Evolutionary conservation across 2,329 filamentous ascomycete species (phyloP).

Genomic region (Aspergillus hortae): DNA sequence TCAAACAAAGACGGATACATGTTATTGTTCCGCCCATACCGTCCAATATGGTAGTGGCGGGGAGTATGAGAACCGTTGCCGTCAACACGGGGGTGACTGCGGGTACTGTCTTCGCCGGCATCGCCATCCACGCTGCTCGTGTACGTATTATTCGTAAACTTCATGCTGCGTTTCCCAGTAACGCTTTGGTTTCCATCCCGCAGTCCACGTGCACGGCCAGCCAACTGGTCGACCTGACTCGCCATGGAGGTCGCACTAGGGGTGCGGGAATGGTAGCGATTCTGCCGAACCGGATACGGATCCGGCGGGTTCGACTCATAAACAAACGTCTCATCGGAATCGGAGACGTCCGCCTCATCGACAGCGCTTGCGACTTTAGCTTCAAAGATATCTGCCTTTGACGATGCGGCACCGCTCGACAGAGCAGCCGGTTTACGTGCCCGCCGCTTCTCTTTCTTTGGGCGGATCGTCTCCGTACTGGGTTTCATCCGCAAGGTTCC

Average conservation of each 20-base stretch:
- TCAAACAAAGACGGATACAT: slow-evolving; percentile 70
- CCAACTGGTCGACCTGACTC: slow-evolving; percentile 46
- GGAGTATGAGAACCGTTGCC: slow-evolving; percentile 54
- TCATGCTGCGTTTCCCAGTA: slow-evolving; percentile 87
- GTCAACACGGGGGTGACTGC: slow-evolving; percentile 60
- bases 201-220: slow-evolving; percentile 58
- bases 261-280: slow-evolving; percentile 86
- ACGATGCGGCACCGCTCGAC: slow-evolving; percentile 61
- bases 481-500: slow-evolving; percentile 79
- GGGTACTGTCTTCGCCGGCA: slow-evolving; percentile 60
- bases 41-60: slow-evolving; percentile 76
- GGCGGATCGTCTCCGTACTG: slow-evolving; percentile 92
- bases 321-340: slow-evolving; percentile 97
- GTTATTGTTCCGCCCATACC: slow-evolving; percentile 68
- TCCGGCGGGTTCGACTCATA: slow-evolving; percentile 92
- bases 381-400: slow-evolving; percentile 97
- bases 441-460: slow-evolving; percentile 89
- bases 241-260: slow-evolving; percentile 82
- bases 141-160: slow-evolving; percentile 80
- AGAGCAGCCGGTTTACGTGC: slow-evolving; percentile 67
- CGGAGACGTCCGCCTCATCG: slow-evolving; percentile 91
- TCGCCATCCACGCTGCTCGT: slow-evolving; percentile 62
- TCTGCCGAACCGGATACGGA: slow-evolving; percentile 54
- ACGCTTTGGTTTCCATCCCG: slow-evolving; percentile 63
- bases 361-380: slow-evolving; percentile 94